Percentiles rank a stretch among this genome's conserved stretches.
These are phyloP conservation scores for Neospermospora avenae DNA, from an alignment of 2,329 filamentous ascomycete species.

Conservation along the genomic window DNA sequence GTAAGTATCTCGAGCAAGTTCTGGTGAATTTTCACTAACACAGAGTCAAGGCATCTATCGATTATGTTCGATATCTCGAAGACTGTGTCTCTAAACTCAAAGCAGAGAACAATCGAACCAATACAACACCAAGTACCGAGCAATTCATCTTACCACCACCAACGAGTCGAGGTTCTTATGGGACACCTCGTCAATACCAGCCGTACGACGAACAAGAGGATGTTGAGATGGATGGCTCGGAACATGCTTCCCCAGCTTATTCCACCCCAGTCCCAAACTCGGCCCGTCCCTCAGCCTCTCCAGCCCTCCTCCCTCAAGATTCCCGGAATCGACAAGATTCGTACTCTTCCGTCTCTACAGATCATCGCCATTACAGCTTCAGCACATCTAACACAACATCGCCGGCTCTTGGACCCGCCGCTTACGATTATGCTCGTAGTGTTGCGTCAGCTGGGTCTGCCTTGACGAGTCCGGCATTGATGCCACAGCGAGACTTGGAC, in stretches of 20 bases:
- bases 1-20: slow-evolving; percentile 45
- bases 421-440: slow-evolving; percentile 43
- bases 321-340: slow-evolving; percentile 47
- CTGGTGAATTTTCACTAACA: not conserved
- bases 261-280: slow-evolving; percentile 32
- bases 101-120: slow-evolving; percentile 39
- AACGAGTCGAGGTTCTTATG: slow-evolving; percentile 21
- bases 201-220: slow-evolving; percentile 45
- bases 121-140: slow-evolving; percentile 20
- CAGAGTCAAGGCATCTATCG: slow-evolving; percentile 76
- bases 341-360: slow-evolving; percentile 47
- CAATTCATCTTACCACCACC: slow-evolving; percentile 26
- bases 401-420: slow-evolving; percentile 54
- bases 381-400: slow-evolving; percentile 49
- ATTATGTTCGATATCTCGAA: slow-evolving; percentile 92
- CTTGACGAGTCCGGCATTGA: slow-evolving; percentile 55
- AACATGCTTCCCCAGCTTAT: slow-evolving; percentile 47
- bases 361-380: slow-evolving; percentile 50
- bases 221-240: slow-evolving; percentile 60
- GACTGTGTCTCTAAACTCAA: slow-evolving; percentile 82
- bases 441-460: slow-evolving; percentile 42
- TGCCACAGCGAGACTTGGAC: slow-evolving; percentile 54
- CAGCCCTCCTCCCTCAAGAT: slow-evolving; percentile 47
- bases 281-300: slow-evolving; percentile 50
- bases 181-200: slow-evolving; percentile 41